A percentile compares a stretch with the other conserved stretches of the same genome.
Conservation (phyloP, 352 stramenopile species). For the Peronospora belbahrii region DNA sequence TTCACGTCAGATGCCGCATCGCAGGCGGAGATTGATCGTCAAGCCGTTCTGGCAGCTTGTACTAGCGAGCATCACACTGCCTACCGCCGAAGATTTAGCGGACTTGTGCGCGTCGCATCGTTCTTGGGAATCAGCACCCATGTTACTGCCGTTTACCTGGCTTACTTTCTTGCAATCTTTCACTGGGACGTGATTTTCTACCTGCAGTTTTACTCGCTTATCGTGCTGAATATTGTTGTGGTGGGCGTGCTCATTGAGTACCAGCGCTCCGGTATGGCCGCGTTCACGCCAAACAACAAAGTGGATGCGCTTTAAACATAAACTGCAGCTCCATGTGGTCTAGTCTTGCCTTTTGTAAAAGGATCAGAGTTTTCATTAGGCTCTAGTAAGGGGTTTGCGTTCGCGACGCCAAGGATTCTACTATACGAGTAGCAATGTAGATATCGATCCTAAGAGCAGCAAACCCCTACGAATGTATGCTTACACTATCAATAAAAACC, state of each 20-base stretch:
- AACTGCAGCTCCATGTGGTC: conserved; percentile 1
- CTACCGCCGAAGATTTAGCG: conserved; percentile 51
- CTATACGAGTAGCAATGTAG: conserved; percentile 23
- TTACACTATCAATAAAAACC: too few species aligned
- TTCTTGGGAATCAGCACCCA: conserved; percentile 81
- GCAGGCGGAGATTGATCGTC: conserved; percentile 49
- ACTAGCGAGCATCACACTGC: conserved; percentile 49
- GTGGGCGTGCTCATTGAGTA: conserved; percentile 47
- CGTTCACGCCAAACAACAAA: conserved; percentile 34
- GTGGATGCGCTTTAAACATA: conserved; percentile 26
- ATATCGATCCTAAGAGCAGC: conserved; percentile 29
- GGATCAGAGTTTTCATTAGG: not conserved
- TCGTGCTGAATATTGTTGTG: conserved; percentile 59
- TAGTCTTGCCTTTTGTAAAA: conserved; percentile 1
- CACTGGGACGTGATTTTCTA: conserved; percentile 70
- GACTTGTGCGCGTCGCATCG: conserved; percentile 61
- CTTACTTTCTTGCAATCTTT: conserved; percentile 62
- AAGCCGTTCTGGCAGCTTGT: conserved; percentile 51
- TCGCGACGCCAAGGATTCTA: not conserved
- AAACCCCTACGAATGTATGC: conserved; percentile 24
- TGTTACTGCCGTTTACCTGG: conserved; percentile 59
- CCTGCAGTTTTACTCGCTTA: conserved; percentile 68
- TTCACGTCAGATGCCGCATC: conserved; percentile 62
- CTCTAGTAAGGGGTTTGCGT: conserved; percentile 3
- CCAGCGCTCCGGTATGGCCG: conserved; percentile 58